Percentiles rank a stretch among this genome's conserved stretches.
Conservation (phyloP, 306 rosid genomes). For the Castanea mollissima region DNA sequence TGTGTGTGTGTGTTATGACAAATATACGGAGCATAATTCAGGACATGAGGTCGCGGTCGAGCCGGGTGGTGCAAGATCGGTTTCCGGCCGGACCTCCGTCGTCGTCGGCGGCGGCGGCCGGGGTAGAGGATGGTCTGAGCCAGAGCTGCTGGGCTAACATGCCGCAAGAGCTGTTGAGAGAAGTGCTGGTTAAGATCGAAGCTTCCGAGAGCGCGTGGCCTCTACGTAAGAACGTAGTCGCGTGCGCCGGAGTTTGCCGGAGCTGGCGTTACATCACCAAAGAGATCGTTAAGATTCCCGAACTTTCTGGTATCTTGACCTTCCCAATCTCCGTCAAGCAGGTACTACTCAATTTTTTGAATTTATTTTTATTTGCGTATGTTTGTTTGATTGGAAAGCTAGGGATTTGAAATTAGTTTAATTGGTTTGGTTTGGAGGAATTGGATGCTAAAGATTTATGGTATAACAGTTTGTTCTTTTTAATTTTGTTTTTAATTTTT, state of each 20-base stretch:
- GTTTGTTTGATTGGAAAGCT: neutral
- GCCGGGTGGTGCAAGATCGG: conserved; percentile 56
- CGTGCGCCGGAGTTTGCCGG: conserved; percentile 94
- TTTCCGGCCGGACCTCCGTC: neutral
- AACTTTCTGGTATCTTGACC: conserved; percentile 64
- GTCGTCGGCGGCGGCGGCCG: conserved; percentile 4
- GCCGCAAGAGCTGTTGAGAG: conserved; percentile 96
- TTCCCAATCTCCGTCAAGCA: conserved; percentile 96
- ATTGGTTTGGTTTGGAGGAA: neutral
- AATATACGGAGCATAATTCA: conserved; percentile 49
- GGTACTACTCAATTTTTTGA: conserved; percentile 39
- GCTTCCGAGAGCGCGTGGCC: conserved; percentile 85
- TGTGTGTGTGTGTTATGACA: too few relatives aligned
- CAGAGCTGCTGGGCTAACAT: conserved; percentile 85
- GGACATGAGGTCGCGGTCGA: conserved; percentile 80
- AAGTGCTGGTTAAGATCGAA: conserved; percentile 73
- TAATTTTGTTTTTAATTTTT: neutral
- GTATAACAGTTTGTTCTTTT: neutral
- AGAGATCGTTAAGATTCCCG: conserved; percentile 81
- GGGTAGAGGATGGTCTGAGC: conserved; percentile 36
- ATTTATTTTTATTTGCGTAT: neutral
- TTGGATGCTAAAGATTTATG: neutral
- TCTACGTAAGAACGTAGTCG: conserved; percentile 72
- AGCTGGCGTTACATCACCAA: conserved; percentile 78
- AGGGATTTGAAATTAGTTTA: neutral